Base-by-base conservation (phyloP, 208 protist species). In the Leishmania lainsoni region DNA sequence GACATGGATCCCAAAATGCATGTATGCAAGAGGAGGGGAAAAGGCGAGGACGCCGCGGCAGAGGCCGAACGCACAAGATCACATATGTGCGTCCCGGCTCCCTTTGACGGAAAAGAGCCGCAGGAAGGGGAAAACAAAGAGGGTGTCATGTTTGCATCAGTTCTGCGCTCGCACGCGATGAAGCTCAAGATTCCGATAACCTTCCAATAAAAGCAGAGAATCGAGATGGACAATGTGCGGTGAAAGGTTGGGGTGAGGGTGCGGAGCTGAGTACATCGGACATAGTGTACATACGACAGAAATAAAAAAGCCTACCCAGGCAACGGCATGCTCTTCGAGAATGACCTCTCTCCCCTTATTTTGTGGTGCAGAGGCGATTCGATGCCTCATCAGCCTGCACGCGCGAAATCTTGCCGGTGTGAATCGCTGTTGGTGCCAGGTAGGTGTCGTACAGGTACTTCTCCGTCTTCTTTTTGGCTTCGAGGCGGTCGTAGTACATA, bases 381-480 rank as follows among this genome's bases (percentile, higher is more conserved):
- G 78, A 77, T 35, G 83, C 73, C 71, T 84, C 79, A 14, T 63
- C 82, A 0, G 82, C 79, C 39, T 88, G 81, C 2, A 26, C 59
- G 5, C 78, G 54, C 8, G 90, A 85, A 12, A 93, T 89, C 29
- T 83, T 87, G 2, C 78, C 77, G 12, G 58, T 89, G 58, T 72
- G 75, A 63, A 93, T 91, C 39, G 94, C 93, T 26, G 91, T 96
- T 22, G 93, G 84, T 0, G 84, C 72, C 48, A 96, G 90, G 78
- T 96, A 96, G 71, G 88, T 89, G 52, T 96, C 90, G 72, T 93
- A 89, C 39, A 96, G 76, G 20, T 87, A 86, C 79, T 91, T n/a
- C 75, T 93, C 89, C n/a, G 87, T 95, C 12, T 93, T 87, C 78
- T 93, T 91, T 75, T 92, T 86, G 16, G 85, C 78, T 66, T 95